Base-by-base conservation (phyloP, 2,329 filamentous ascomycete genomes). In the Dichotomopilus funicola region DNA sequence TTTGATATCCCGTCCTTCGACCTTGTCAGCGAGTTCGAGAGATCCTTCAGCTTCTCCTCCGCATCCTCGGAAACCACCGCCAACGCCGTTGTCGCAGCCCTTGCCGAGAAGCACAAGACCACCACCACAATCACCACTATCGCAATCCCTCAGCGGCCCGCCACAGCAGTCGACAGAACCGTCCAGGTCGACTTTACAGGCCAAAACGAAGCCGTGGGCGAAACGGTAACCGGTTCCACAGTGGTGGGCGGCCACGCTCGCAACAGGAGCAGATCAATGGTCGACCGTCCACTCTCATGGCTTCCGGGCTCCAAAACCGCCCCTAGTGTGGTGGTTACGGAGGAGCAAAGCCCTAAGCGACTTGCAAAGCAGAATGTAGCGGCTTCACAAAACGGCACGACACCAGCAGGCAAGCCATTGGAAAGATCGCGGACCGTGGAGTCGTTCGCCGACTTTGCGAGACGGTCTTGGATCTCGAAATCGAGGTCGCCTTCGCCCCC, bases 1-100 rank as follows among this genome's bases (percentile, higher is more conserved):
- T 80, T 81, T 66, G 77, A 80, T 56, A 68, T 83, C 37, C 75
- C 78, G 40, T 75, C 76, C 0, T 78, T 83, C 66, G 75, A 80
- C 59, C 72, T 77, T 62, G 73, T 73, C 60, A 70, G 74, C 60
- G 70, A 77, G 43, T 71, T 82, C 64, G 74, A 79, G 61, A 73
- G 74, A 4, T 73, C 72, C 13, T 66, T 79, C 34, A 73, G 70
- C 45, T 64, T 76, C 60, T 27, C 19, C 19, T 27, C 19, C 3
- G 67, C 70, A 57, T 63, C 46, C 33, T 27, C 19, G 19, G 19
- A 27, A 27, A 27, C 19, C 19, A 27, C 19, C 19, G 19, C 19
- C 19, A 27, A 27, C 19, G 19, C 19, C 19, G 19, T 27, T 27
- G 19, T 27, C 19, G 19, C 19, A 27, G 19, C 19, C 19, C 19